Conservation (phyloP, 768 basidiomycete genomes). For the Suillus alpinus region DNA sequence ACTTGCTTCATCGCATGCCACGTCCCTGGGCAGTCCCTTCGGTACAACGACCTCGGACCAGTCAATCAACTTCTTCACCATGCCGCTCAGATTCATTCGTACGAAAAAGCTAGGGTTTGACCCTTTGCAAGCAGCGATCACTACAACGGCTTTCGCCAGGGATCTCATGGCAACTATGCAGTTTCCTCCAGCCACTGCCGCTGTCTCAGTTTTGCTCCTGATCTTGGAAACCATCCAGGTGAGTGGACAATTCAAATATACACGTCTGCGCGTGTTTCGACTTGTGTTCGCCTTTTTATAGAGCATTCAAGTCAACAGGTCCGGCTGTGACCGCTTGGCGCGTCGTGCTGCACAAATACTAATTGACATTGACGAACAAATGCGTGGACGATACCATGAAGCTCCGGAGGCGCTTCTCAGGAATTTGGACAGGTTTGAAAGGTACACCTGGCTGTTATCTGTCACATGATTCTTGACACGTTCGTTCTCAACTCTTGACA, state of each 20-base stretch:
- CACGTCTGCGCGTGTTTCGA: background rate
- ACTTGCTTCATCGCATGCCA: background rate
- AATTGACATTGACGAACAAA: slow-evolving; percentile 42
- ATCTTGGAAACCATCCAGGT: slow-evolving; percentile 49
- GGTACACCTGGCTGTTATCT: slow-evolving; percentile 23
- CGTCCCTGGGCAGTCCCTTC: background rate
- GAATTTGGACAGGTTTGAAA: slow-evolving; percentile 40
- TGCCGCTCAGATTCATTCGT: slow-evolving; percentile 30
- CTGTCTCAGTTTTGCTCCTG: slow-evolving; percentile 38
- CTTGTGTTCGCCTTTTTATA: slow-evolving; percentile 13
- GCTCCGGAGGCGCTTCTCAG: slow-evolving; percentile 39
- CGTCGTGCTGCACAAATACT: slow-evolving; percentile 41
- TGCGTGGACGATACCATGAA: slow-evolving; percentile 43
- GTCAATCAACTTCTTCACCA: slow-evolving; percentile 12
- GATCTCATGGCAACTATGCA: slow-evolving; percentile 33
- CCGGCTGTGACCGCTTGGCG: slow-evolving; percentile 37
- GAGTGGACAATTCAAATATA: slow-evolving; percentile 3
- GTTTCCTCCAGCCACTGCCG: slow-evolving; percentile 44
- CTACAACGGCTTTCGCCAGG: slow-evolving; percentile 27
- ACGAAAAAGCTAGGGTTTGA: slow-evolving; percentile 24
- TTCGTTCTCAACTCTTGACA: slow-evolving; percentile 15
- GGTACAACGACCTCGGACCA: background rate
- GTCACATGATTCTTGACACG: background rate
- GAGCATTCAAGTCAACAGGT: slow-evolving; percentile 36
- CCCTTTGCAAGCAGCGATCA: slow-evolving; percentile 29